Percentiles rank a stretch among this genome's conserved stretches.
These are phyloP conservation scores for Primulina huaijiensis DNA, from an alignment of 257 asterid genomes.

Conservation along the genomic window DNA sequence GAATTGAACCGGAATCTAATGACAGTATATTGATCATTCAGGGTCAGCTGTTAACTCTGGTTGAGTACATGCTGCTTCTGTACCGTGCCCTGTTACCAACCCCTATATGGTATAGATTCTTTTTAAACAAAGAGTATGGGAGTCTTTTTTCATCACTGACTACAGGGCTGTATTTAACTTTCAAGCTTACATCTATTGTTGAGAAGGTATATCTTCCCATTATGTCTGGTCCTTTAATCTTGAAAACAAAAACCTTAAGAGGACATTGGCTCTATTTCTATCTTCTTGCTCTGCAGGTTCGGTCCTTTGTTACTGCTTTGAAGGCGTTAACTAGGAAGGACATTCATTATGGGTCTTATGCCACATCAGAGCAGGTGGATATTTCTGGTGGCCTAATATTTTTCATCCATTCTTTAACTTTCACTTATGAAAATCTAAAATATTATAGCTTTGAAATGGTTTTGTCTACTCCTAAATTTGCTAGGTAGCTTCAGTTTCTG, in stretches of 20 bases:
- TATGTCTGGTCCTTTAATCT: constrained; percentile 13
- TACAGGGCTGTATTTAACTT: constrained; percentile 74
- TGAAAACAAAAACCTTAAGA: not conserved
- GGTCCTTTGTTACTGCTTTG: constrained; percentile 50
- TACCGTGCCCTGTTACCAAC: constrained; percentile 77
- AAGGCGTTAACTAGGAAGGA: constrained; percentile 68
- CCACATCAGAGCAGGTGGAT: constrained; percentile 73
- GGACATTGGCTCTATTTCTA: not conserved
- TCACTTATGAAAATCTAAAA: not conserved
- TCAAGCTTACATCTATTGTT: constrained; percentile 76
- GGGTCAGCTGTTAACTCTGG: constrained; percentile 83
- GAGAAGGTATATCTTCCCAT: constrained; percentile 49
- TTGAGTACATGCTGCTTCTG: constrained; percentile 67
- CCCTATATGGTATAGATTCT: constrained; percentile 86
- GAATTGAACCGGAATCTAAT: constrained; percentile 21
- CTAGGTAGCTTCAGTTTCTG: not conserved
- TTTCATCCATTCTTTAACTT: not conserved
- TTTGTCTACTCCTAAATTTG: not conserved
- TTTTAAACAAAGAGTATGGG: constrained; percentile 82
- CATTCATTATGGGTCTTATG: constrained; percentile 60
- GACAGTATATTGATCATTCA: constrained; percentile 28
- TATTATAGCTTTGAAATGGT: not conserved
- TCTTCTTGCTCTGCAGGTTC: constrained; percentile 43
- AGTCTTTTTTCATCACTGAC: constrained; percentile 75
- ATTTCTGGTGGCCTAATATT: not conserved